Evolutionary conservation across 2,329 filamentous ascomycete species (phyloP).

Genomic region (Aspergillus pseudoviridinutans): DNA sequence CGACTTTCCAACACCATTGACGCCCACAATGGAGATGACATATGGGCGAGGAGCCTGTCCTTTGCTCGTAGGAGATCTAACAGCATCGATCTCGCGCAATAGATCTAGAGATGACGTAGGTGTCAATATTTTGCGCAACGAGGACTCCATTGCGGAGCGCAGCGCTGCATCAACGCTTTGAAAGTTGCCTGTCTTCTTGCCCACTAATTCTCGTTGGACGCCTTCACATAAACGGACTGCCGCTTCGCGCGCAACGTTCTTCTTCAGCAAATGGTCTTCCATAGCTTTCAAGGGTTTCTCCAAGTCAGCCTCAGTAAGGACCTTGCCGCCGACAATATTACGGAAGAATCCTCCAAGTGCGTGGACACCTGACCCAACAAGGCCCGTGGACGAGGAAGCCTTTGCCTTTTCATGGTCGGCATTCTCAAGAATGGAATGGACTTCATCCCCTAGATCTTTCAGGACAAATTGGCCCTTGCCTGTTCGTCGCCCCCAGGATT

Average conservation of each 20-base stretch:
- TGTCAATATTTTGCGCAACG: slow-evolving; percentile 90
- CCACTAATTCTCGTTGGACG: slow-evolving; percentile 83
- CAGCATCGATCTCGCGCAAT: slow-evolving; percentile 82
- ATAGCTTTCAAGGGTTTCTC: slow-evolving; percentile 92
- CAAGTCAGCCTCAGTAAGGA: slow-evolving; percentile 80
- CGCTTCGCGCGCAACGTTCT: slow-evolving; percentile 94
- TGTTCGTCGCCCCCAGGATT: slow-evolving; percentile 80
- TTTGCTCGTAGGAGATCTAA: slow-evolving; percentile 63
- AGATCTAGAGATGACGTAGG: slow-evolving; percentile 93
- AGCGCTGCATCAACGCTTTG: slow-evolving; percentile 83
- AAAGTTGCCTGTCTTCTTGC: slow-evolving; percentile 87
- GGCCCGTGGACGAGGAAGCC: slow-evolving; percentile 49
- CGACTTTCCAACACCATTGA: slow-evolving; percentile 97
- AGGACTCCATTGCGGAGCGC: slow-evolving; percentile 82
- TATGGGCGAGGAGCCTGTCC: slow-evolving; percentile 73
- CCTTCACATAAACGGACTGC: slow-evolving; percentile 86
- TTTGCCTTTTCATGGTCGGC: slow-evolving; percentile 64
- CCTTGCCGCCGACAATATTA: slow-evolving; percentile 93
- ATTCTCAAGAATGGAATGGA: slow-evolving; percentile 79
- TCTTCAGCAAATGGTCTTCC: slow-evolving; percentile 89
- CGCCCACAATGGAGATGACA: slow-evolving; percentile 95
- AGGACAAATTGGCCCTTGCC: slow-evolving; percentile 89
- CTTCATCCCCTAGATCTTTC: slow-evolving; percentile 89
- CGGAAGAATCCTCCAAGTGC: slow-evolving; percentile 85
- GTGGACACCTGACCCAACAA: slow-evolving; percentile 75